A percentile compares a stretch with the other conserved stretches of the same genome.
Conservation (phyloP, 805 yeast genomes). For the Yarrowia porcina region DNA sequence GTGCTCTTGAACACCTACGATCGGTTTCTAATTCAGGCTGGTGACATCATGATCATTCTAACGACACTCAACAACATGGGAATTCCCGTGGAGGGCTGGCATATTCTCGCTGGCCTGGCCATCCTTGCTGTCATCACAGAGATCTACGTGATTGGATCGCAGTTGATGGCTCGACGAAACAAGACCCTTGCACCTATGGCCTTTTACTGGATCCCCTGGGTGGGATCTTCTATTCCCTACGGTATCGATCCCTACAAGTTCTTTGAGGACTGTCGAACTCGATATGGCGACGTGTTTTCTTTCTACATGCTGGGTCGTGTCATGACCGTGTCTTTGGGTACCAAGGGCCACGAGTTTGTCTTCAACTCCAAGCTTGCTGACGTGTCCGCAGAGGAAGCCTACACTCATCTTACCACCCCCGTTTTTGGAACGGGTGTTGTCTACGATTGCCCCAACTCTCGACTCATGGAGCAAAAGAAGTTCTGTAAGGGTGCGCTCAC, state of each 20-base stretch:
- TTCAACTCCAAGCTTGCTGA: slow-evolving; percentile 84
- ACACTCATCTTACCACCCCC: slow-evolving; percentile 96
- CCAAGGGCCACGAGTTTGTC: slow-evolving; percentile 96
- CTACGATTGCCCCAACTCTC: slow-evolving; percentile 90
- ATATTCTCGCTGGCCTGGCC: slow-evolving; percentile 14
- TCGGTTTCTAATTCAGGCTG: neutral
- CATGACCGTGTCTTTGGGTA: slow-evolving; percentile 95
- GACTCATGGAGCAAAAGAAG: slow-evolving; percentile 97
- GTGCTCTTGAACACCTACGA: slow-evolving; percentile 3
- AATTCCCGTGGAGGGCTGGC: slow-evolving; percentile 24
- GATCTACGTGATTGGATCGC: slow-evolving; percentile 16
- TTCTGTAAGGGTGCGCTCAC: slow-evolving; percentile 89
- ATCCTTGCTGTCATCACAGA: slow-evolving; percentile 11
- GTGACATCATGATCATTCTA: slow-evolving; percentile 20
- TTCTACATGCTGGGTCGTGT: slow-evolving; percentile 84
- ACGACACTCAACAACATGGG: slow-evolving; percentile 19
- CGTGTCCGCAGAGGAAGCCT: slow-evolving; percentile 95
- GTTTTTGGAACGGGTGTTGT: slow-evolving; percentile 97
- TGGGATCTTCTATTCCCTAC: slow-evolving; percentile 83
- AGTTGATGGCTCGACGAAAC: slow-evolving; percentile 21
- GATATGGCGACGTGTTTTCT: slow-evolving; percentile 91
- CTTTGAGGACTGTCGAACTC: slow-evolving; percentile 69
- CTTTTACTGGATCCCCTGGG: slow-evolving; percentile 91
- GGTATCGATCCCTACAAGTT: slow-evolving; percentile 94
- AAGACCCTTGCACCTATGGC: slow-evolving; percentile 83